Evolutionary conservation across 208 protist species (phyloP).

Genomic region (Leishmania lainsoni): DNA sequence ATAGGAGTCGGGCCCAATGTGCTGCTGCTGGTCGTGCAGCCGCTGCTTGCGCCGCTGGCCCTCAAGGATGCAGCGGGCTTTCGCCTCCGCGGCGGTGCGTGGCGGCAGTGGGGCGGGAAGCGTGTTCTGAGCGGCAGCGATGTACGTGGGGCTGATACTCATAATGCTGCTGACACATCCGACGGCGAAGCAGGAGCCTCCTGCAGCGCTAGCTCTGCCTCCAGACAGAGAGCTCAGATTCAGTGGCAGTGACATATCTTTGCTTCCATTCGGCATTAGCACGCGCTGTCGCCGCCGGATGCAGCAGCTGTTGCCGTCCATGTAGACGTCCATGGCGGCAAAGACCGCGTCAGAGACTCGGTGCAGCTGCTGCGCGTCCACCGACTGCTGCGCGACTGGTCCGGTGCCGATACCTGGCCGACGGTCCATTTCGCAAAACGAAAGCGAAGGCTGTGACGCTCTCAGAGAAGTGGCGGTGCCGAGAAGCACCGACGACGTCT

Average conservation of each 20-base stretch:
- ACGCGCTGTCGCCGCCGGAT: constrained; percentile 45
- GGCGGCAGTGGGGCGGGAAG: constrained; percentile 12
- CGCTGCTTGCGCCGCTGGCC: constrained; percentile 13
- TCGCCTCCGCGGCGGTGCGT: constrained; percentile 24
- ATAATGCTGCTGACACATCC: not conserved
- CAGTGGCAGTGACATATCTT: not conserved
- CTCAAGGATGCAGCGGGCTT: constrained; percentile 26
- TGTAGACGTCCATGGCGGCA: constrained; percentile 55
- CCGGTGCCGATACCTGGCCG: constrained; percentile 14
- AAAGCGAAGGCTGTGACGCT: not conserved
- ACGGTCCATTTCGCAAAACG: constrained; percentile 29
- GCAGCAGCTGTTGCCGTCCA: constrained; percentile 77
- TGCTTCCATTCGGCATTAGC: not conserved
- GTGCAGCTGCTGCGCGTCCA: constrained; percentile 27
- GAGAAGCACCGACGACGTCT: too few relatives aligned
- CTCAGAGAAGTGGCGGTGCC: not conserved
- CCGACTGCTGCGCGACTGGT: constrained; percentile 22
- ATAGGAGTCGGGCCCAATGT: not conserved
- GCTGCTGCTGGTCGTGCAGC: not conserved
- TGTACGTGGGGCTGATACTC: not conserved
- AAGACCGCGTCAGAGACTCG: constrained; percentile 32
- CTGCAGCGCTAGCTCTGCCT: not conserved
- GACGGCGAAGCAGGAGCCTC: constrained; percentile 6
- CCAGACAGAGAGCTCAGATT: not conserved
- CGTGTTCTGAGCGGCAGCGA: not conserved